A percentile compares a stretch with the other conserved stretches of the same genome.
phyloP scores from a whole-genome alignment of 805 yeast genomes.

The Saccharomycopsis sp. region DNA sequence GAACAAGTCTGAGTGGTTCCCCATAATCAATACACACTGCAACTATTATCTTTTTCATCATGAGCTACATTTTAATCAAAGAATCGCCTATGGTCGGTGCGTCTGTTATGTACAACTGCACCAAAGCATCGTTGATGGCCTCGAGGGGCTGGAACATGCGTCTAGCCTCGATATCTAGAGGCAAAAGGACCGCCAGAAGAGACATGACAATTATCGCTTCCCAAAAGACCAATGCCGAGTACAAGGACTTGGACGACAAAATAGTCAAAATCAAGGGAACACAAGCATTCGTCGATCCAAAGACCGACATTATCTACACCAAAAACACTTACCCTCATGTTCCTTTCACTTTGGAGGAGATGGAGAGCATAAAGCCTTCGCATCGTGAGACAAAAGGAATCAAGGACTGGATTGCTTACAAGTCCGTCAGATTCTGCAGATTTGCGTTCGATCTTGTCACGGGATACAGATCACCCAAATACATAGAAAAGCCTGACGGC shows the following conservation, averaged over 20 bases:
- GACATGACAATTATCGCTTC: not conserved
- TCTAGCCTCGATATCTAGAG: not conserved
- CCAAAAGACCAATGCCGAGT: not conserved
- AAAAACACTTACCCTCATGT: constrained; percentile 40
- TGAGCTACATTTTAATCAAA: not conserved
- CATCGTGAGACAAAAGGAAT: constrained; percentile 44
- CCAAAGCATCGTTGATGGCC: not conserved
- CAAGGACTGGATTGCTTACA: constrained; percentile 48
- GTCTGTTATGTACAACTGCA: not conserved
- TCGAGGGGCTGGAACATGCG: not conserved
- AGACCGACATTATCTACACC: constrained; percentile 21
- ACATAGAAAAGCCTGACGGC: constrained; percentile 26
- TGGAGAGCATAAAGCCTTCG: constrained; percentile 38
- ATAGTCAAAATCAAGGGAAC: not conserved
- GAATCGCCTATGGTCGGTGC: not conserved
- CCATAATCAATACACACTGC: no score
- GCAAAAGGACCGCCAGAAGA: not conserved
- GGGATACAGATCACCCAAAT: constrained; percentile 54
- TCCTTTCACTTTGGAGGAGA: constrained; percentile 30
- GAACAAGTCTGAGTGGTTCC: no score
- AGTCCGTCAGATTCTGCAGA: constrained; percentile 40
- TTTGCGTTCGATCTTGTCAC: constrained; percentile 53
- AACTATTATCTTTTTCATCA: no score
- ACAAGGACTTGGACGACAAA: not conserved
- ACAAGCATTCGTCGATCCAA: constrained; percentile 10